Evolutionary conservation across 225 moss, liverwort and hornwort species (phyloP).

Genomic region (Bryum argenteum): DNA sequence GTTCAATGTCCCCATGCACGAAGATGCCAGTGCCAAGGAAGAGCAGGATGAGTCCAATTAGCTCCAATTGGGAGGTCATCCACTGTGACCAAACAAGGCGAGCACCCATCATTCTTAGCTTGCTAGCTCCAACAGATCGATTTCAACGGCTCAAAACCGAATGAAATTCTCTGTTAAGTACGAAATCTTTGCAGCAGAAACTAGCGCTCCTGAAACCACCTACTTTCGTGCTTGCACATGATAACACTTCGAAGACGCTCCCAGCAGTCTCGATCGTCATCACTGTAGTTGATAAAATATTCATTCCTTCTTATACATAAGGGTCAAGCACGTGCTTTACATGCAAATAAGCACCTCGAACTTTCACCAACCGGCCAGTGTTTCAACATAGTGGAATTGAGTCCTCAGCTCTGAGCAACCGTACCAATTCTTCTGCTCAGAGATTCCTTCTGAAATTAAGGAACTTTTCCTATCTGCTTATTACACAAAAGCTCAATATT

Average conservation of each 20-base stretch:
- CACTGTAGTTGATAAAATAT: neutral
- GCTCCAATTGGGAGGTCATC: neutral
- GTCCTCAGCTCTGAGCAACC: neutral
- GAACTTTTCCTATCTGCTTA: neutral
- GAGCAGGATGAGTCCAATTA: neutral
- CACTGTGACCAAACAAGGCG: neutral
- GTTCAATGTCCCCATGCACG: neutral
- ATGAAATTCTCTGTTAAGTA: neutral
- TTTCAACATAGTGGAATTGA: neutral
- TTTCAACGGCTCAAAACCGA: neutral
- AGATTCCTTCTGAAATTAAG: neutral
- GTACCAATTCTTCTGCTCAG: neutral
- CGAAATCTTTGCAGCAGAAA: neutral
- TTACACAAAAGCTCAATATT: neutral
- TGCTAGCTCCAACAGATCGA: neutral
- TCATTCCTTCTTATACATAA: neutral
- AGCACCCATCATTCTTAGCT: constrained; percentile 21
- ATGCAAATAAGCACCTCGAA: neutral
- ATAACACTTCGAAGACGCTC: too few relatives aligned
- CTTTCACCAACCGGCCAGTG: neutral
- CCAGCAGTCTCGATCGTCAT: neutral
- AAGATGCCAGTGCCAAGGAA: constrained; percentile 12
- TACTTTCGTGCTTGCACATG: neutral
- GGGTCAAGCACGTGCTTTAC: neutral
- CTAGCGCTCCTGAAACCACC: neutral